A percentile compares a stretch with the other conserved stretches of the same genome.
phyloP scores from a whole-genome alignment of 2,329 filamentous ascomycete species.

The Ceratocystis eucalypticola region DNA sequence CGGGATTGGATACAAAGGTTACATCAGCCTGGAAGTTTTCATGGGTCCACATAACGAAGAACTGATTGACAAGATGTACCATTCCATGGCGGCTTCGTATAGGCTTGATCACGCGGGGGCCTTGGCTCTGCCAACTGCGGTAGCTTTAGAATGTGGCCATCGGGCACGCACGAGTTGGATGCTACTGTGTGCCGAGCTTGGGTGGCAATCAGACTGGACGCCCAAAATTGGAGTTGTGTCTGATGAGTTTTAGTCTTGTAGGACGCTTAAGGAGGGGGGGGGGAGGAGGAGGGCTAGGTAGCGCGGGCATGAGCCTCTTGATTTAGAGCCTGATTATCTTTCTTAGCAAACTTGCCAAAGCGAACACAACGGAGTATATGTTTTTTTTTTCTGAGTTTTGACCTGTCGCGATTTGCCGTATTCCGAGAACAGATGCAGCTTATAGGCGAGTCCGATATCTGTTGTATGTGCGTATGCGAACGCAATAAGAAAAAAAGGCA shows the following conservation, averaged over 20 bases:
- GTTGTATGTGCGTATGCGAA: not conserved
- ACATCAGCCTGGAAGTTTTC: conserved; percentile 22
- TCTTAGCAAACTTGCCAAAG: too few relatives aligned
- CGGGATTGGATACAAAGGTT: conserved; percentile 18
- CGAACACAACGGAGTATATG: too few relatives aligned
- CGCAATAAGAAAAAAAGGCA: not conserved
- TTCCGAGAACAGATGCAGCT: not conserved
- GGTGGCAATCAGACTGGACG: conserved; percentile 16
- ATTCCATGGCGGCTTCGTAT: conserved; percentile 3
- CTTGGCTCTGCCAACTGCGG: conserved; percentile 10
- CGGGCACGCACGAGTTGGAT: conserved; percentile 20
- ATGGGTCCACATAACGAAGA: not conserved
- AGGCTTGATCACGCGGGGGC: conserved; percentile 2
- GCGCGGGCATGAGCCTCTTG: too few relatives aligned
- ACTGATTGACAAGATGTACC: not conserved
- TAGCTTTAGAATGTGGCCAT: conserved; percentile 15
- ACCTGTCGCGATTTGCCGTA: too few relatives aligned
- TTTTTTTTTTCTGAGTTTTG: too few relatives aligned
- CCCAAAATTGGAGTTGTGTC: not conserved
- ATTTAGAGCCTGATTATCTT: too few relatives aligned
- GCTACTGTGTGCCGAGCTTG: conserved; percentile 18
- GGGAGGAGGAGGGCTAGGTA: too few relatives aligned
- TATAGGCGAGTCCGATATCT: not conserved
- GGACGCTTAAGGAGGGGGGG: not conserved
- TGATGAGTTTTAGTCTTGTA: not conserved